These are phyloP conservation scores for Davidsoniella eucalypti DNA, from an alignment of 2,329 filamentous ascomycete genomes.

Conservation along the genomic window DNA sequence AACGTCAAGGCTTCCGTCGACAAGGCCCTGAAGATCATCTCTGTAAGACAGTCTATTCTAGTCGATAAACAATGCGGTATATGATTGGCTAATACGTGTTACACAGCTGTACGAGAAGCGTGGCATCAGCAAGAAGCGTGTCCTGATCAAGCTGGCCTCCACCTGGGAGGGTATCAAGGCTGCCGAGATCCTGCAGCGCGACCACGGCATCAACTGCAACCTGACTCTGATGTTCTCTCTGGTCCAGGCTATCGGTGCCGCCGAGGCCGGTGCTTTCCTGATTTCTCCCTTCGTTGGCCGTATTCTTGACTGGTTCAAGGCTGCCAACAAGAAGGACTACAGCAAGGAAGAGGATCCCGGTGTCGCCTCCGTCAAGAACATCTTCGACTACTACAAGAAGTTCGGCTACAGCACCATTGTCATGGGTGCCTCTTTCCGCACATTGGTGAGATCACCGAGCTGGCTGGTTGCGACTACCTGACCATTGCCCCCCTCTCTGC, in stretches of 20 bases:
- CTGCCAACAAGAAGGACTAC: constrained; percentile 85
- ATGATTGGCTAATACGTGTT: neutral
- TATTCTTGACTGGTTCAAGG: constrained; percentile 99
- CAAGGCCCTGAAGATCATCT: constrained; percentile 94
- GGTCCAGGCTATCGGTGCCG: constrained; percentile 85
- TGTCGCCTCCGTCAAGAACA: constrained; percentile 80
- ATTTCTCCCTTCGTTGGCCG: constrained; percentile 98
- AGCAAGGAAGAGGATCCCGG: constrained; percentile 79
- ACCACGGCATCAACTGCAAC: constrained; percentile 97
- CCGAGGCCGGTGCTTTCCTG: constrained; percentile 89
- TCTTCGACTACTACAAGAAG: constrained; percentile 99
- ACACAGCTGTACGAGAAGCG: constrained; percentile 78
- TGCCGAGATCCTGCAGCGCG: constrained; percentile 84
- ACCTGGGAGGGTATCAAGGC: constrained; percentile 99
- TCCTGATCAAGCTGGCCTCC: constrained; percentile 97
- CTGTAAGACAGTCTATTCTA: constrained; percentile 38
- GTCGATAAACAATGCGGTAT: neutral
- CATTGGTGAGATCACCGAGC: constrained; percentile 90
- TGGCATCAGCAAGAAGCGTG: constrained; percentile 81
- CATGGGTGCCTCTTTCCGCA: constrained; percentile 98
- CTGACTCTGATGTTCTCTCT: constrained; percentile 97
- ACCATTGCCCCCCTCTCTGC: constrained; percentile 59
- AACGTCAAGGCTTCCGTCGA: constrained; percentile 80
- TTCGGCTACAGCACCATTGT: constrained; percentile 97
- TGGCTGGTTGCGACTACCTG: constrained; percentile 95